Base-by-base conservation (phyloP, 2,329 filamentous ascomycete species). In the Paecilomyces dactylethromorphus region DNA sequence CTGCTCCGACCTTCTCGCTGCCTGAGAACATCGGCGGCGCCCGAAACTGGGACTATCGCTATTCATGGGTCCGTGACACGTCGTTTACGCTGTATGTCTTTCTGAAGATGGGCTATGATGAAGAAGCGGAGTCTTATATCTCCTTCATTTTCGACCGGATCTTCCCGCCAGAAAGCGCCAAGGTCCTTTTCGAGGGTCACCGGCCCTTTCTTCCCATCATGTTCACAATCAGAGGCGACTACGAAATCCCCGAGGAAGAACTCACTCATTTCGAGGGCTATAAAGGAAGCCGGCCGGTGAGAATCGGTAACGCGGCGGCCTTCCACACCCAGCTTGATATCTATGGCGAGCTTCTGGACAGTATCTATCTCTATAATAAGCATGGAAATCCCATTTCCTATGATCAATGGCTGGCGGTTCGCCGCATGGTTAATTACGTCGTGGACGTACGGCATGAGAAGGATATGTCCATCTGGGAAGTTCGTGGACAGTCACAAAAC, bases 391-490 rank as follows among this genome's bases (percentile, higher is more conserved):
- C 89, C 0, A 82, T 88, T 21, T 86, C 85, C 3, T 92, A 89
- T 82, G 89, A 92, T 60, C 84, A 88, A 60, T 92, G 89, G 89
- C 80, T 86, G 50, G 81, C 84, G 2, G 83, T 92, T 26, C 82
- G 89, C 18, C 81, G 88, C 59, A 84, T 92, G 71, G 75, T 78
- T 39, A 87, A 91, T 68, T 89, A 89, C 65, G 87, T 90, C 39
- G 79, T 90, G 61, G 85, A 82, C 0, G 84, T 91, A 56, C 82
- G 86, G 69, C 74, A 86, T 58, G 76, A 87, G 51, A 84, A 85
- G 12, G 89, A 92, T 68, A 91, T 91, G 88, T 91, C 87, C 2
- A 92, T 92, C 66, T 92, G 89, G 89, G 89, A 92, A 70, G 88
- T 91, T 5, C 84, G 89, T 50, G 89, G 89, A 63, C 78, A 86